Evolutionary conservation across 208 protist species (phyloP), one percentile per base, ranked within the genome.

Genomic region (Porcisia hertigi): DNA sequence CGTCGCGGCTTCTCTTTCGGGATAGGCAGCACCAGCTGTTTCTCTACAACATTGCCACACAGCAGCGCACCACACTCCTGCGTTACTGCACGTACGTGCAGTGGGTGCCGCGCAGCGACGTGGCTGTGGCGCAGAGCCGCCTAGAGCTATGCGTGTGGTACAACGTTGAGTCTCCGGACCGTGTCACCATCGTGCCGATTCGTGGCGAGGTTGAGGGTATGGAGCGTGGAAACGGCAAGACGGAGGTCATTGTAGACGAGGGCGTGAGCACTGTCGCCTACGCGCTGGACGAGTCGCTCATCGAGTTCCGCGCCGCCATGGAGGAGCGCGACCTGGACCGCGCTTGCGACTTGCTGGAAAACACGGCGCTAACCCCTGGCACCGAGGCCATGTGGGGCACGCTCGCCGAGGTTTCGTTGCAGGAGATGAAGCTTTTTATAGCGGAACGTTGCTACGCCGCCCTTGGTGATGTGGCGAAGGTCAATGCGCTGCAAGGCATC

Each of bases 81-180:
- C 97, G 96, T 76, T 99, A 98, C 92, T 98, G 95, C 88, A 95
- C 90, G 34, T 99, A 99, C 85, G 97, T 98, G n/a, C 93, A 99
- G 79, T 99, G 98, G 98, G 98, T 99, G 5, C 98, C 98, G 30
- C 87, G 96, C 62, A 97, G 97, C 73, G 98, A 99, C 76, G 98
- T 99, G 2, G 97, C 99, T 30, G 98, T 99, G n/a, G 98, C 98
- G 34, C 98, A 99, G 86, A 98, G 97, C 80, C 87, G 97, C 30
- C 80, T 89, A 55, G 98, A 98, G 85, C 89, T 99, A 39, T 99
- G 97, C 81, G 98, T 99, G 64, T 99, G 98, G 98, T 99, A 99
- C 85, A 96, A 81, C 84, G 98, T 99, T 75, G 94, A 98, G 71
- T 73, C 83, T 12, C 97, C 98, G 18, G 98, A 99, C 41, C 85